phyloP scores from a whole-genome alignment of 306 rosid genomes.

The Castanea mollissima region DNA sequence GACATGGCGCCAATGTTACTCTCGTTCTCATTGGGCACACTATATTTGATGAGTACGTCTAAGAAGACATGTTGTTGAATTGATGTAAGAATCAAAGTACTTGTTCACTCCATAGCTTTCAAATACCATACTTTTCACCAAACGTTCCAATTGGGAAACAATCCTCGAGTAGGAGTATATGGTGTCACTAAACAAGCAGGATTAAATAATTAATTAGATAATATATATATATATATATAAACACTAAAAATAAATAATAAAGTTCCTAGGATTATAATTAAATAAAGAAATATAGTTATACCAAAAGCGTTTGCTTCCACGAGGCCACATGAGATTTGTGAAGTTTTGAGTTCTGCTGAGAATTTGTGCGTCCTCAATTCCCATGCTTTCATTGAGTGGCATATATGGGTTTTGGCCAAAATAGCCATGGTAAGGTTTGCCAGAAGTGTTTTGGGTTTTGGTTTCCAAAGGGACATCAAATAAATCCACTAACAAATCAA shows the following conservation, averaged over 20 bases:
- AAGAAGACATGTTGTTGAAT: neutral
- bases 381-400: slow-evolving; percentile 27
- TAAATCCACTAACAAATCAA: slow-evolving; percentile 9
- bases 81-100: neutral
- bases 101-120: neutral
- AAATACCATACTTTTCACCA: neutral
- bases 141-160: neutral
- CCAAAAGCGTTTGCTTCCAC: slow-evolving; percentile 27
- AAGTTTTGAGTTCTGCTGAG: neutral
- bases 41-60: neutral
- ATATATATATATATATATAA: neutral
- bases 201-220: neutral
- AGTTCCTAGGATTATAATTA: too few relatives aligned
- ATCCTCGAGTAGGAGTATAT: neutral
- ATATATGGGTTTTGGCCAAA: neutral
- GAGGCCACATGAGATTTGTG: slow-evolving; percentile 32
- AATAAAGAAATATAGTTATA: neutral
- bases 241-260: too few relatives aligned
- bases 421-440: slow-evolving; percentile 24
- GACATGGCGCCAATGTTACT: neutral
- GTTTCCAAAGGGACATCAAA: slow-evolving; percentile 25
- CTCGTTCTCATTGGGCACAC: neutral
- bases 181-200: neutral
- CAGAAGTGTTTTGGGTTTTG: slow-evolving; percentile 15
- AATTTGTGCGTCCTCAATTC: slow-evolving; percentile 2